Base-by-base conservation (phyloP, 371 early-diverging fungal genomes). In the Mucor saturninus region DNA sequence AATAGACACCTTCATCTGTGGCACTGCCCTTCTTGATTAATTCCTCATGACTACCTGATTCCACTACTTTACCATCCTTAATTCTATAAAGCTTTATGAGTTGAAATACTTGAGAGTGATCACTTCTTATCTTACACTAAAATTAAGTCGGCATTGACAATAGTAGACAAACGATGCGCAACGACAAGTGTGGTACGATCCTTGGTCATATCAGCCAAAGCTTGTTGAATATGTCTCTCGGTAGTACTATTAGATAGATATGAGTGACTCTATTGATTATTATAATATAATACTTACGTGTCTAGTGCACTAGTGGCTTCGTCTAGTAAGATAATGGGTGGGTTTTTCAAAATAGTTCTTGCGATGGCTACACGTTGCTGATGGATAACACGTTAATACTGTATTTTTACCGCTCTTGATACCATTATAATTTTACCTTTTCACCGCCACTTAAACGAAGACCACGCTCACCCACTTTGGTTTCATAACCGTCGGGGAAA, bases 401-500 rank as follows among this genome's bases (percentile, higher is more conserved):
- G 5, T 48, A 26, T 28, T 6, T 28, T 48, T 21, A 15, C 26
- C 26, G 11, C 29, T 90, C 75, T 26, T 92, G 73, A 15, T 91
- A 87, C 5, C 5, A 5, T 31, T 42, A 15, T 15, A 9, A 31
- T n/a, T 10, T 48, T 54, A 62, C 62, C 48, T 95, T 95, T 76
- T 99, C 98, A 21, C 99, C 99, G 30, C 91, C 91, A 48, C 86
- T 85, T 13, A 98, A 77, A 59, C 91, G 87, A 72, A 91, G 73
- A 26, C 99, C 99, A 38, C 96, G 86, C 69, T 97, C 93, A 26
- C 99, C 99, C 0, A 97, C 97, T 8, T 84, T 86, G 0, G 98
- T 95, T 1, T 96, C 85, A 75, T 99, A 99, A 26, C 90, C 62
- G 50, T 91, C 89, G 0, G 92, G 82, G 68, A 93, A 84, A 7